Base-by-base conservation (phyloP, 202 grass and related monocot species). In the Bolboschoenoplectus hybrid region DNA sequence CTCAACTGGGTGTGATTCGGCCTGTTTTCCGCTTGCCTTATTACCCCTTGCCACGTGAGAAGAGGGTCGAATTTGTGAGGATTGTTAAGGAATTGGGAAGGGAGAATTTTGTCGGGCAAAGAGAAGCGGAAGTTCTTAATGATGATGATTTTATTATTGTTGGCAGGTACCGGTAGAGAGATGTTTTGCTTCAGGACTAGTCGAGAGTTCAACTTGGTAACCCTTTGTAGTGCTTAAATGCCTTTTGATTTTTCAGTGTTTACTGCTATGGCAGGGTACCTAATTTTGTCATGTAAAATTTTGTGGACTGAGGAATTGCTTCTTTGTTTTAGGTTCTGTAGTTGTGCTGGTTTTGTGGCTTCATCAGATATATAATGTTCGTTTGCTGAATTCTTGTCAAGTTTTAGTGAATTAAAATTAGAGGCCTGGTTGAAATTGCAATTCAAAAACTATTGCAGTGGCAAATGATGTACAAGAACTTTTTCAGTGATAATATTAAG, bases 101-200 rank as follows among this genome's bases (percentile, higher is more conserved):
- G 41, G 86, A 96, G 69, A 87, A 94, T 49, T 98, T 98, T 52
- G 93, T 96, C 44, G 96, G 96, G 47, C 44, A 92, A 51, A 87
- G 88, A 12, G 91, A 96, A 75, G 91, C n/a, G 7, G 80, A 34
- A 36, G 89, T 96, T 85, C 87, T 98, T 1, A 88, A 92, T 17
- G 96, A 98, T 41, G 90, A 94, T 1, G 93, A 96, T 45, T 96
- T 94, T n/a, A 82, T 96, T 74, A 85, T 98, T 76, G 82, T 98
- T 17, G 47, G 82, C 13, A 34, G 82, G 82, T 72, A 84, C 38
- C 34, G 49, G 64, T 71, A 84, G 32, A 35, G 58, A 17, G 43
- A 84, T 40, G 5, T 71, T 49, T 55, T 68, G 10, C 26, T 84
- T 69, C 60, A 16, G 7, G 35, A 60, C 51, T 43, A 43, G 51